These are phyloP conservation scores for Raddia guianensis DNA, from an alignment of 176 grass and related monocot species.

Conservation along the genomic window DNA sequence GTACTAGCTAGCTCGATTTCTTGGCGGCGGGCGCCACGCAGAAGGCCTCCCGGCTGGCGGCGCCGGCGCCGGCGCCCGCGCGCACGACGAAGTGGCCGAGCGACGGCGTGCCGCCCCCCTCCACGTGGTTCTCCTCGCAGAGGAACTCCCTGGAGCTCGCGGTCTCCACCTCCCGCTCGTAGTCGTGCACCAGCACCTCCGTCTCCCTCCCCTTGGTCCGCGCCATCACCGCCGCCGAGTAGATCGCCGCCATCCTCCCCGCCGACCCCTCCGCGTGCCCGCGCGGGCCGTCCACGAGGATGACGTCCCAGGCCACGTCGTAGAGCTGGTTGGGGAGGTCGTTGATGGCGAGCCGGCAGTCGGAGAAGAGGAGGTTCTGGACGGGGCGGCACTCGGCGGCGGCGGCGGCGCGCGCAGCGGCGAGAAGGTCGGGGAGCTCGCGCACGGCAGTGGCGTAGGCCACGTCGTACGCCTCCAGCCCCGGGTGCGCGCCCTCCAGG, in stretches of 20 bases:
- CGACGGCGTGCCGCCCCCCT: slow-evolving; percentile 43
- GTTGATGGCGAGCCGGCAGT: slow-evolving; percentile 84
- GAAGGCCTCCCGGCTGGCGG: slow-evolving; percentile 51
- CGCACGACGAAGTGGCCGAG: slow-evolving; percentile 72
- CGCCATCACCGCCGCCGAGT: slow-evolving; percentile 82
- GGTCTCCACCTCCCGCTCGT: slow-evolving; percentile 70
- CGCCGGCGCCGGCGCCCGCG: slow-evolving; percentile 38
- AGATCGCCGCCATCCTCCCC: slow-evolving; percentile 86
- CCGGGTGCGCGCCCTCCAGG: slow-evolving; percentile 69
- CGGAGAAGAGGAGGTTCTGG: slow-evolving; percentile 95
- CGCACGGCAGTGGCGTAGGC: slow-evolving; percentile 73
- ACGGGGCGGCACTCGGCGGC: slow-evolving; percentile 79
- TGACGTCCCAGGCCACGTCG: slow-evolving; percentile 85
- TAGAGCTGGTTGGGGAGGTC: slow-evolving; percentile 94
- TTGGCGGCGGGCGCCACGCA: slow-evolving; percentile 43
- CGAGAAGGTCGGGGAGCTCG: slow-evolving; percentile 63
- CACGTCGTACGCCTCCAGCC: slow-evolving; percentile 89
- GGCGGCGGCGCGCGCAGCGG: slow-evolving; percentile 41
- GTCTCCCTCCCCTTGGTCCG: slow-evolving; percentile 50
- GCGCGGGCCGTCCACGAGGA: slow-evolving; percentile 90
- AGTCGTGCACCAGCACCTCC: slow-evolving; percentile 89
- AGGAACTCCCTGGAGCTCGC: slow-evolving; percentile 69
- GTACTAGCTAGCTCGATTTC: slow-evolving; percentile 32
- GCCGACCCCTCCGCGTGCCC: slow-evolving; percentile 57
- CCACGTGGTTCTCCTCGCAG: slow-evolving; percentile 60